phyloP scores from a whole-genome alignment of 208 protist species.

The Angomonas ambiguus region DNA sequence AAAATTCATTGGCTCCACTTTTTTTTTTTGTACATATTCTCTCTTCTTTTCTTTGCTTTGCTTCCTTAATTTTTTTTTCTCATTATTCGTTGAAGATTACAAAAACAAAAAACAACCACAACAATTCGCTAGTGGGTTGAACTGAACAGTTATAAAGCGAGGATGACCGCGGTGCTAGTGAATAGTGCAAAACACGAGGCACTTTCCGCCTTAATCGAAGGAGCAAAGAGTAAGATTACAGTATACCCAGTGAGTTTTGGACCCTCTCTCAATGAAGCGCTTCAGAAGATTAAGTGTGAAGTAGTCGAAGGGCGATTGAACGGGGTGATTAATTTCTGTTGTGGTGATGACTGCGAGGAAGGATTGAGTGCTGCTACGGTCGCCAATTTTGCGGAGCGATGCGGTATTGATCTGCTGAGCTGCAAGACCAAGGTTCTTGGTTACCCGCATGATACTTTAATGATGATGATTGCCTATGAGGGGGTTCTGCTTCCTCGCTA shows the following conservation, averaged over 20 bases:
- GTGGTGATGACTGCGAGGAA: constrained; percentile 24
- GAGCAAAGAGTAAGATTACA: neutral
- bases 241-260: neutral
- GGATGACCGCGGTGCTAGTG: neutral
- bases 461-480: constrained; percentile 81
- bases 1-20: neutral
- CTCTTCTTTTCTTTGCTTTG: too few relatives aligned
- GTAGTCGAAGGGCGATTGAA: neutral
- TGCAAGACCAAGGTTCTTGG: constrained; percentile 43
- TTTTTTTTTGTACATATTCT: neutral
- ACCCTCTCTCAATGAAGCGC: neutral
- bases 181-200: neutral
- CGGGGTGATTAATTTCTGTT: constrained; percentile 47
- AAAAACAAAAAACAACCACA: too few relatives aligned
- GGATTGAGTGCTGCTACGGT: constrained; percentile 29
- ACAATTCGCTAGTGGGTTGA: too few relatives aligned
- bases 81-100: constrained; percentile 1
- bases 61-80: constrained; percentile 3
- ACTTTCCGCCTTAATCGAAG: neutral
- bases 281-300: neutral
- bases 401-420: constrained; percentile 37
- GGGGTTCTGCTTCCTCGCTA: constrained; percentile 54
- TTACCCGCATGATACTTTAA: constrained; percentile 55
- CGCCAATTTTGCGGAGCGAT: constrained; percentile 40
- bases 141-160: too few relatives aligned